Evolutionary conservation across 2,329 filamentous ascomycete species (phyloP).

Genomic region (Aureobasidium sp.): DNA sequence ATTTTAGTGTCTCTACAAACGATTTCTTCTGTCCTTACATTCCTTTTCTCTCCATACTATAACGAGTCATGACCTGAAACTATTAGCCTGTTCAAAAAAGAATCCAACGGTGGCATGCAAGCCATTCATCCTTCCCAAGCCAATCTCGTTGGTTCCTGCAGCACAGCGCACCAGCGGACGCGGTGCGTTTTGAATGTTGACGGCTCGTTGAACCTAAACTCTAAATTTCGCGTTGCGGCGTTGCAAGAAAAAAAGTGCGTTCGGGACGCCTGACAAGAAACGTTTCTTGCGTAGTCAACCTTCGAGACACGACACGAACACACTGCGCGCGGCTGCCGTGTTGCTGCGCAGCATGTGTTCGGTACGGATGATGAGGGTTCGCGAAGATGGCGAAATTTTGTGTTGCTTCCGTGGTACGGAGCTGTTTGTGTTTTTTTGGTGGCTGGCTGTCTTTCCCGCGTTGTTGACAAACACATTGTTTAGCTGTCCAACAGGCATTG

Average conservation of each 20-base stretch:
- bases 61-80: neutral
- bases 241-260: neutral
- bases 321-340: neutral
- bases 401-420: neutral
- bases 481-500: neutral
- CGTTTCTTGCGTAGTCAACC: slow-evolving; percentile 1
- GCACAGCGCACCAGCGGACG: neutral
- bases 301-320: neutral
- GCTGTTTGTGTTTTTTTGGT: neutral
- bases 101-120: neutral
- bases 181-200: neutral
- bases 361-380: neutral
- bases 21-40: neutral
- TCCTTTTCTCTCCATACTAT: neutral
- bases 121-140: neutral
- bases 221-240: slow-evolving; percentile 1
- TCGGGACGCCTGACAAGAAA: slow-evolving; percentile 10
- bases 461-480: neutral
- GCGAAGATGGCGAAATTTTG: neutral
- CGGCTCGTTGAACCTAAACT: slow-evolving; percentile 7
- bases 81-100: neutral
- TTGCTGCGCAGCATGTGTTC: neutral
- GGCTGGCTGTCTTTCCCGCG: neutral
- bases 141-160: neutral
- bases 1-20: neutral